These are phyloP conservation scores for Trematosphaeria pertusa DNA, from an alignment of 2,329 filamentous ascomycete genomes.

Conservation along the genomic window DNA sequence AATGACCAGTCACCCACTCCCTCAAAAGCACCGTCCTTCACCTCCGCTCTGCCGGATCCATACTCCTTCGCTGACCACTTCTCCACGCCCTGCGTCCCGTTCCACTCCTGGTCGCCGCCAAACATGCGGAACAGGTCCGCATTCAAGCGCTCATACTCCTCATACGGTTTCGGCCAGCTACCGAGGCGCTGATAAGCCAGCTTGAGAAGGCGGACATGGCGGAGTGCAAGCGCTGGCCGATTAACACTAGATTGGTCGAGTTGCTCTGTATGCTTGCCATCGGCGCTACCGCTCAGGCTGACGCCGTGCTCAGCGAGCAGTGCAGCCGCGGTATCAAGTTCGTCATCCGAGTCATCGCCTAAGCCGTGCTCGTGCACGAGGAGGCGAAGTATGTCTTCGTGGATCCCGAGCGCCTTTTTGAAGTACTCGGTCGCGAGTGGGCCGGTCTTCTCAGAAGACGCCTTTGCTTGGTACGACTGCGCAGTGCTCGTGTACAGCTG, in stretches of 20 bases:
- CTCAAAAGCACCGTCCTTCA: conserved; percentile 44
- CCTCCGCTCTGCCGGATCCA: conserved; percentile 56
- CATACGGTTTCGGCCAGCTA: conserved; percentile 56
- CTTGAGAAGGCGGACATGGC: conserved; percentile 48
- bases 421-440: conserved; percentile 47
- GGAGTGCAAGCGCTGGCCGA: conserved; percentile 32
- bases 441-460: conserved; percentile 42
- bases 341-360: conserved; percentile 38
- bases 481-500: conserved; percentile 56
- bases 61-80: conserved; percentile 57
- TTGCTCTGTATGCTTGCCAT: conserved; percentile 32
- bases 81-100: conserved; percentile 54
- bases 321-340: conserved; percentile 45
- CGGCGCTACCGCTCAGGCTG: conserved; percentile 30
- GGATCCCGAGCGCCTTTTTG: conserved; percentile 44
- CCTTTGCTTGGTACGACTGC: conserved; percentile 47
- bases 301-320: conserved; percentile 47
- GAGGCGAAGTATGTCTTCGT: conserved; percentile 44
- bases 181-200: conserved; percentile 53
- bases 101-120: conserved; percentile 43
- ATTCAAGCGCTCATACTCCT: conserved; percentile 57
- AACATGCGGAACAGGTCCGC: conserved; percentile 53
- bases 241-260: conserved; percentile 37
- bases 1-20: conserved; percentile 43
- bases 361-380: conserved; percentile 29